Percentiles rank a stretch among this genome's conserved stretches.
phyloP scores from a whole-genome alignment of 306 rosid species.

The Geum urbanum region DNA sequence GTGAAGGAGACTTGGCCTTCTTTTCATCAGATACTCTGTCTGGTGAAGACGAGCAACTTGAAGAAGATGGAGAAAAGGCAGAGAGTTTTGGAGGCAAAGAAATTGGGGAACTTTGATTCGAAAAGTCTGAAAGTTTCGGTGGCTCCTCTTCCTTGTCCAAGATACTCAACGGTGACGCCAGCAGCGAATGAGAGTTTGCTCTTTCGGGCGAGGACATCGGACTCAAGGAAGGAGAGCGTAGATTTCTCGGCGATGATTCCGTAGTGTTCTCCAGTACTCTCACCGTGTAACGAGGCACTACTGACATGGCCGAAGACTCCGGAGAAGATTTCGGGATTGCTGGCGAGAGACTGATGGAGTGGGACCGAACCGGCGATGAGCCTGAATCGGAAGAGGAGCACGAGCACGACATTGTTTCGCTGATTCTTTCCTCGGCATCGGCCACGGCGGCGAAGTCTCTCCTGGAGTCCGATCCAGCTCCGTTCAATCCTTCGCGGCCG shows the following conservation, averaged over 20 bases:
- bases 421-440: conserved; percentile 29
- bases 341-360: conserved; percentile 46
- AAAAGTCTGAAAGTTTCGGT: conserved; percentile 6
- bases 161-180: conserved; percentile 20
- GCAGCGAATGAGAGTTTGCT: conserved; percentile 12
- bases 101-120: conserved; percentile 20
- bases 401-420: conserved; percentile 39
- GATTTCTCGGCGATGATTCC: conserved; percentile 19
- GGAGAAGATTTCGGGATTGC: conserved; percentile 25
- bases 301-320: neutral
- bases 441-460: conserved; percentile 37
- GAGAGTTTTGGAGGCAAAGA: conserved; percentile 26
- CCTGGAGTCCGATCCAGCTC: conserved; percentile 65
- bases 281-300: conserved; percentile 8
- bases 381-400: conserved; percentile 53
- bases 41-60: conserved; percentile 19
- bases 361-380: conserved; percentile 67
- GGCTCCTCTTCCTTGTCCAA: conserved; percentile 21
- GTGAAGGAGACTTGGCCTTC: conserved; percentile 10
- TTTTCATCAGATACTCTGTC: conserved; percentile 22
- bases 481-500: conserved; percentile 26
- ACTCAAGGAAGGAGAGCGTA: conserved; percentile 27
- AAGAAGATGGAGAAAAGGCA: neutral
- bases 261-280: conserved; percentile 26
- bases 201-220: conserved; percentile 30